phyloP scores from a whole-genome alignment of 352 stramenopile species.

The Phytopythium montanum region DNA sequence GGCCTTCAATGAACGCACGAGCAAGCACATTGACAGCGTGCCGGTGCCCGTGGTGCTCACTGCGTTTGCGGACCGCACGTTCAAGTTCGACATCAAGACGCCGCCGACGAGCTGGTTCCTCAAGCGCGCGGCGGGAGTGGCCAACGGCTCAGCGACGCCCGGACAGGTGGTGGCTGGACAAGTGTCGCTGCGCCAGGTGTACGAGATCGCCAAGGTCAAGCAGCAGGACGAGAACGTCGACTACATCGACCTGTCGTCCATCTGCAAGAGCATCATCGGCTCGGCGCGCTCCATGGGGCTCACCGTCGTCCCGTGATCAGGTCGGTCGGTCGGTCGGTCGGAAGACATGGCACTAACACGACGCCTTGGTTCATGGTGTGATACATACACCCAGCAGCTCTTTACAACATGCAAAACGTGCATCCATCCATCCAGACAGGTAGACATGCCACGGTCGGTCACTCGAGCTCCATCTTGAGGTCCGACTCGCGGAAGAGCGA shows the following conservation, averaged over 20 bases:
- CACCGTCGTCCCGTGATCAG: constrained; percentile 46
- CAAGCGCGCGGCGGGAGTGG: constrained; percentile 89
- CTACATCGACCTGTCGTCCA: constrained; percentile 89
- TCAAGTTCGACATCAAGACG: constrained; percentile 95
- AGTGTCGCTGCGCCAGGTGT: constrained; percentile 94
- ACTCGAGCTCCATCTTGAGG: constrained; percentile 80
- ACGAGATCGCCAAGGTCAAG: constrained; percentile 98
- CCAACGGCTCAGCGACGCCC: constrained; percentile 62
- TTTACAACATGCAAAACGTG: background rate
- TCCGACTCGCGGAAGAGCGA: constrained; percentile 83
- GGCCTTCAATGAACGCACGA: constrained; percentile 97
- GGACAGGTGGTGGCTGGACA: constrained; percentile 78
- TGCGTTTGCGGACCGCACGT: constrained; percentile 94
- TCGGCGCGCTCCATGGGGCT: constrained; percentile 92
- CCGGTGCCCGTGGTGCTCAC: constrained; percentile 92
- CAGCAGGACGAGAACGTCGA: constrained; percentile 92
- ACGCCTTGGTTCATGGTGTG: background rate
- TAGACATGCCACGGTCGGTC: background rate
- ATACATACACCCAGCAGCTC: background rate
- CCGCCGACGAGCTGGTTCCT: constrained; percentile 94
- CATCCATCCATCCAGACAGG: background rate
- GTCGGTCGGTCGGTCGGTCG: no score
- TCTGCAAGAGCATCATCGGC: constrained; percentile 93
- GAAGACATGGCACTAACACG: no score
- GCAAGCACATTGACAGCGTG: constrained; percentile 89